A percentile compares a stretch with the other conserved stretches of the same genome.
Conservation (phyloP, 2,329 filamentous ascomycete species). For the Botryosphaeria agaves region DNA sequence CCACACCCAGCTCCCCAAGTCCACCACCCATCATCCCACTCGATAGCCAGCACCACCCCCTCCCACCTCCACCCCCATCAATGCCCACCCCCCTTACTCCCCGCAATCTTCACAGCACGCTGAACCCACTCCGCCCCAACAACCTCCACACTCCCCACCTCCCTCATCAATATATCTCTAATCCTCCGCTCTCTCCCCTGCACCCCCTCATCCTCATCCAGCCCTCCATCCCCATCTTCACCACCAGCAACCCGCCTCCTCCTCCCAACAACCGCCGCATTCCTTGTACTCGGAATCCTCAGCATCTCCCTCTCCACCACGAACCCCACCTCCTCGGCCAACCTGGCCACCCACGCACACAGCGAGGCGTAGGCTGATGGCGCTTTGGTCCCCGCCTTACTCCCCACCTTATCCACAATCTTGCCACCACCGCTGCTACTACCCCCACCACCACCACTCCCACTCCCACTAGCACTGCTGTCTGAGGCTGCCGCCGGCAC, state of each 20-base stretch:
- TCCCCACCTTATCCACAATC: too few relatives aligned
- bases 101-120: slow-evolving; percentile 29
- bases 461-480: too few relatives aligned
- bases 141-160: slow-evolving; percentile 26
- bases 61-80: too few relatives aligned
- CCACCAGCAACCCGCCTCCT: slow-evolving; percentile 7
- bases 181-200: slow-evolving; percentile 44
- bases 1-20: too few relatives aligned
- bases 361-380: slow-evolving; percentile 69
- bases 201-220: slow-evolving; percentile 32
- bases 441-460: too few relatives aligned
- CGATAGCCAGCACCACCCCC: background rate
- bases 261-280: slow-evolving; percentile 63
- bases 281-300: slow-evolving; percentile 82
- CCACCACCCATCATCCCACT: too few relatives aligned
- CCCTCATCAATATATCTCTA: slow-evolving; percentile 40
- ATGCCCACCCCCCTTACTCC: slow-evolving; percentile 26
- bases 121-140: slow-evolving; percentile 34
- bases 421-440: too few relatives aligned
- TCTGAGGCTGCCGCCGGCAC: too few relatives aligned
- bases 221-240: slow-evolving; percentile 5
- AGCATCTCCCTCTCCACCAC: slow-evolving; percentile 67
- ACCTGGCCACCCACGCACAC: slow-evolving; percentile 55
- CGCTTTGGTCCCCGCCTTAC: too few relatives aligned
- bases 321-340: slow-evolving; percentile 60